These are phyloP conservation scores for Fusarium ambrosium DNA, from an alignment of 2,329 filamentous ascomycete genomes.

Conservation along the genomic window DNA sequence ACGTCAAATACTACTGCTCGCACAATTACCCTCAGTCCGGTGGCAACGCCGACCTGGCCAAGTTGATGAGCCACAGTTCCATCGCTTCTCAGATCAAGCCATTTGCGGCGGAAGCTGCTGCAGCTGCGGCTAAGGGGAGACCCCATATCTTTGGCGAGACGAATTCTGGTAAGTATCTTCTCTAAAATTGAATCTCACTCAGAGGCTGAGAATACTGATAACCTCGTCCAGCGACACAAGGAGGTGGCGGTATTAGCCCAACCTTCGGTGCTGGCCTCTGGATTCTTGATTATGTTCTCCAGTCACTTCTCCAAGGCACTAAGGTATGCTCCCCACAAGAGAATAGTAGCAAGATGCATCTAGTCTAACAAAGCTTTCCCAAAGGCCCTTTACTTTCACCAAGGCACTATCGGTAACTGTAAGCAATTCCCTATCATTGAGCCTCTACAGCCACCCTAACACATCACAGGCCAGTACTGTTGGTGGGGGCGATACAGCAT, in stretches of 20 bases:
- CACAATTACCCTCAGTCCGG: conserved; percentile 60
- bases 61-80: conserved; percentile 58
- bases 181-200: background rate
- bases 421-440: conserved; percentile 33
- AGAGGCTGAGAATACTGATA: background rate
- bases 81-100: conserved; percentile 55
- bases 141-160: conserved; percentile 61
- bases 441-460: background rate
- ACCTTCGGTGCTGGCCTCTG: conserved; percentile 58
- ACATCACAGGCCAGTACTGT: conserved; percentile 56
- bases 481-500: conserved; percentile 63
- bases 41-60: conserved; percentile 51
- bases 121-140: conserved; percentile 53
- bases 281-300: conserved; percentile 57
- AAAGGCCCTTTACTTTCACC: conserved; percentile 61
- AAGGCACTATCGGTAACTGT: conserved; percentile 66
- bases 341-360: background rate
- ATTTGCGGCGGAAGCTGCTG: conserved; percentile 54
- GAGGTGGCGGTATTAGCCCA: conserved; percentile 56
- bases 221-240: conserved; percentile 49
- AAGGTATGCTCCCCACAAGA: conserved; percentile 11
- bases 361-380: background rate
- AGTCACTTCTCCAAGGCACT: conserved; percentile 47
- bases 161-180: conserved; percentile 50
- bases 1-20: conserved; percentile 58